Base-by-base conservation (phyloP, 805 yeast genomes). In the Wilhelminamyces savonicus region DNA sequence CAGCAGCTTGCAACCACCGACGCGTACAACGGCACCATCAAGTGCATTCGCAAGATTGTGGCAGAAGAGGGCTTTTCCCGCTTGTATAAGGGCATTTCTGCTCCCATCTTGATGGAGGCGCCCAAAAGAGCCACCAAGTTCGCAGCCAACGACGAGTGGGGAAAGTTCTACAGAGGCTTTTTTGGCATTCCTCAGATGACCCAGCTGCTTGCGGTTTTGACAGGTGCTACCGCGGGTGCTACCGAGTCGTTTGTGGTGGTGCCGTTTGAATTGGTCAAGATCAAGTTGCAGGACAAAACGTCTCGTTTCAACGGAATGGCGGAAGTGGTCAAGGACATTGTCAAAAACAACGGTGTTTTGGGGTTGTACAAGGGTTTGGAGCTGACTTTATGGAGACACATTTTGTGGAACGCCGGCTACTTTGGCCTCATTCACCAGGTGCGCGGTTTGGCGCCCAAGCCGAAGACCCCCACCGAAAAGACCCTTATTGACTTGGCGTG, bases 201-300 rank as follows among this genome's bases (percentile, higher is more conserved):
- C 39, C 97, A 90, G 62, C 76, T 82, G 7, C 66, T 92, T 51
- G 86, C 97, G 3, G 66, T 92, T 32, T 67, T 90, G 44, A 84
- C 96, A 24, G 99, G 99, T 64, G 97, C 97, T 21, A 82, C 94
- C 13, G 98, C 99, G 6, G 99, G 99, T 66, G 94, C 96, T 22
- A 80, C 88, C 26, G 99, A 92, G 59, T 76, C 96, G 3, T 86
- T 88, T 54, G 95, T 92, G 25, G 97, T 92, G 32, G 97, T 92
- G 24, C 99, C 99, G 12, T 92, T 92, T 54, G 99, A 92, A 62
- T 72, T 92, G 53, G 84, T 92, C 45, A 92, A 92, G 63, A 92
- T 92, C 56, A 78, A 95, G 63, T 70, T 92, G 48, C 99, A 92
- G 63, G 97, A 92, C 64, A 79, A 69, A 48, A 70, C 78, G 30